Evolutionary conservation across 2,329 filamentous ascomycete genomes (phyloP), one percentile per base, ranked within the genome.

Genomic region (Ophiostoma perfectum): DNA sequence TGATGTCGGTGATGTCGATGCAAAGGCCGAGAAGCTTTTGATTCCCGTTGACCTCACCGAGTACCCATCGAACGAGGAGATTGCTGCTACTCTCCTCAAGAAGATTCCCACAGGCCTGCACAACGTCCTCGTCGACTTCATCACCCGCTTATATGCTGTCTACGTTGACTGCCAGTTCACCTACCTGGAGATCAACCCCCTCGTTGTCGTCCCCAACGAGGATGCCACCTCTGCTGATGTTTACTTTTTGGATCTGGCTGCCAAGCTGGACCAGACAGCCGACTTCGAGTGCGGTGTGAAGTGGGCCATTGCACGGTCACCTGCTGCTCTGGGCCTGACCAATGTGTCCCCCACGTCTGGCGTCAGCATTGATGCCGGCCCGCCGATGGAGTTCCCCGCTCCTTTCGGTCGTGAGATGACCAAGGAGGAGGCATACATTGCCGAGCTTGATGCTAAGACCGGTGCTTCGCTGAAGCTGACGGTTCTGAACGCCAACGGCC

Each of bases 121-220:
- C 88, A 97, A 97, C 78, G 95, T 99, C 77, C 88, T 99, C 70
- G 91, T 99, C 72, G 95, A 99, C 86, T 99, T 99, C 87, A 99
- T 99, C 84, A 92, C 92, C 77, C 90, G 95, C 76, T 86, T 99
- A 74, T 99, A 99, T 79, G 95, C 94, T 75, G 95, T 99, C 83
- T 99, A 98, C 78, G 95, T 98, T 73, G 95, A 99, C 86, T 96
- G 92, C 88, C 95, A 99, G 82, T 99, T 99, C 88, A 98, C 95
- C 77, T 99, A 99, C 85, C 92, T 99, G 75, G 95, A 99, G 83
- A 99, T 99, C 86, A 99, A 99, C 88, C 95, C 95, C 75, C 85
- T 99, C 73, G 95, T 99, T 71, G 95, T 97, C 78, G 94, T 99
- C 76, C 95, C 95, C 80, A 98, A 98, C 80, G 90, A 87, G 74